Evolutionary conservation across 495 filamentous ascomycete species (phyloP), one percentile per base, ranked within the genome.

Genomic region (Cetradonia linearis): DNA sequence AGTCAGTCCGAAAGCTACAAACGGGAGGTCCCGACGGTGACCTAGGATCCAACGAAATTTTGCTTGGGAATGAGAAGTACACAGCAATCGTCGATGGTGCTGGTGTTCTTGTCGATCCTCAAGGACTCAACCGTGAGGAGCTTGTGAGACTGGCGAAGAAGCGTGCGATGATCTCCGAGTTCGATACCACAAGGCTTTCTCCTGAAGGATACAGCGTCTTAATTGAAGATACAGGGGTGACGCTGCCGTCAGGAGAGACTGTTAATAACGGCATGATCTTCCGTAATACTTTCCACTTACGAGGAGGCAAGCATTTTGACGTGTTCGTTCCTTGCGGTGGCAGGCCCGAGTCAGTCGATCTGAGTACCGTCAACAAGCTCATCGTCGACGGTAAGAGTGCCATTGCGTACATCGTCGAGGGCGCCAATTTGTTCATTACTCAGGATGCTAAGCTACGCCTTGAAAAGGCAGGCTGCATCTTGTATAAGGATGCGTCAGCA

Each of bases 11-110:
- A 66, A 98, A 98, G 77, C 82, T 98, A 79, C 93, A 98, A 76
- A 98, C 93, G 54, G 93, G 93, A 72, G 93, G 93, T 13, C 93
- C 93, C 7, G 93, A 98, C 67, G 93, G 93, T 59, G 93, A 98
- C 72, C 80, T 98, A 50, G 93, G 93, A 59, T 96, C 91, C 64
- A 98, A 98, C 71, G 93, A 98, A 72, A 98, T 98, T 63, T 79
- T 97, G 30, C 84, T 97, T 46, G 85, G 90, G 69, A 91, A 93
- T 67, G 93, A 98, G 75, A 94, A 88, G 73, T 97, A 97, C 75
- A 86, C 80, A 1, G 79, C 88, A 28, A 89, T 98, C 59, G 92
- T 97, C 27, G 93, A 98, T 72, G 93, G 93, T 56, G 86, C 91
- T 31, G 93, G 93, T 70, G 93, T 98, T 27, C 83, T 98, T 34